Evolutionary conservation across 129 eudicot species (phyloP).

Genomic region (sunflower (Helianthus annuus)): HanXRQr2.0-SUNRISE NC_035434.2:22105705-22106204

Average conservation of each 20-base stretch:
- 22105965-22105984: constrained; percentile 42
- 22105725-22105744: no score
- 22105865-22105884: no score
- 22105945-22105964: background rate
- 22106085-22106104: constrained; percentile 61
- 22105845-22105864: no score
- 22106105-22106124: constrained; percentile 68
- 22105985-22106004: constrained; percentile 52
- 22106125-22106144: constrained; percentile 67
- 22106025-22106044: constrained; percentile 63
- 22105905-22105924: no score
- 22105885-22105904: no score
- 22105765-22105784: no score
- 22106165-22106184: constrained; percentile 71
- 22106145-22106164: constrained; percentile 58
- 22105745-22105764: no score
- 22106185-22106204: constrained; percentile 59
- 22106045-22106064: constrained; percentile 59
- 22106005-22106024: constrained; percentile 45
- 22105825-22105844: no score
- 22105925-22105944: no score
- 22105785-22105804: no score
- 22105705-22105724: no score
- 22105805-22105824: no score
- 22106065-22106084: constrained; percentile 62